Base-by-base conservation (phyloP, 208 protist species). In the Herpetomonas samuelpessoai region DNA sequence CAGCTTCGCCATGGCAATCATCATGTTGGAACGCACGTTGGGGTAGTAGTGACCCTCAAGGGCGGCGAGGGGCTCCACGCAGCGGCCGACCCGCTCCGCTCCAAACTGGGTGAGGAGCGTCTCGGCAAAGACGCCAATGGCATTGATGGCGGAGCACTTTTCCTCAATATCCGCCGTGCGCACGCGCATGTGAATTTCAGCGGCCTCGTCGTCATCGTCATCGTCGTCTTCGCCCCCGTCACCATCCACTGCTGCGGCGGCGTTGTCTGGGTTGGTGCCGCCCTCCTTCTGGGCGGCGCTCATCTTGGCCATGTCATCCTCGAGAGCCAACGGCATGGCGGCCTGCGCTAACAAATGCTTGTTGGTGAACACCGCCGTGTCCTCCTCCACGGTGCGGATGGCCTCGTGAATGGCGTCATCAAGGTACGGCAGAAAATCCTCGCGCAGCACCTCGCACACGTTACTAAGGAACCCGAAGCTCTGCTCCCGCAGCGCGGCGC, bases 381-480 rank as follows among this genome's bases (percentile, higher is more conserved):
- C 83, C 55, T 83, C 73, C 47, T 79, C 58, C n/a, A 92, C 78
- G 19, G 72, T 79, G 52, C 88, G 73, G 39, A 93, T 41, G 25
- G 86, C 83, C 39, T 63, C 82, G 26, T 35, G 59, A 25, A 93
- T 67, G 22, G 79, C 66, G 65, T 93, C 83, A 52, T 79, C 72
- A 19, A 96, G 73, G 57, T 82, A 88, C 14, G 64, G 61, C 19
- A 79, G 19, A 57, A 92, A 93, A 51, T 76, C 83, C 14, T 63
- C 77, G 28, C 61, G 49, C 26, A 92, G 74, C 27, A 83, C 65
- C 64, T 96, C 84, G 62, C 83, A 92, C 48, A 92, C 75, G 58
- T 93, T 93, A 21, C 80, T 71, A 22, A 89, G 45, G 65, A 96
- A 93, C 21, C 86, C 86, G 62, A 96, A 96, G 56, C 74, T 84